Base-by-base conservation (phyloP, 805 yeast genomes). In the Pichia eremophila region DNA sequence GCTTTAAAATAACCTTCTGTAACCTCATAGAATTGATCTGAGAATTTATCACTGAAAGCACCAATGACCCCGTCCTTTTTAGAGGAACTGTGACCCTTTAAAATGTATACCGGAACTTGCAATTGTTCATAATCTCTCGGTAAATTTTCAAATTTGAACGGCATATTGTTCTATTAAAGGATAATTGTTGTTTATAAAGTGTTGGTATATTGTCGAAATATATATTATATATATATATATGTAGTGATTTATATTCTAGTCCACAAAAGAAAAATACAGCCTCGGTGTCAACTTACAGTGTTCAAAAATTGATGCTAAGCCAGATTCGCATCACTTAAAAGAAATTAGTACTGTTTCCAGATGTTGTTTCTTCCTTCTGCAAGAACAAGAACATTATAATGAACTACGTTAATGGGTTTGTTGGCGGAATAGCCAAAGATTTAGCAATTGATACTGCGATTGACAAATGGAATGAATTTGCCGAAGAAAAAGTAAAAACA, bases 1-100 rank as follows among this genome's bases (percentile, higher is more conserved):
- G 86, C 85, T 62, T 89, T 90, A 72, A 90, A 91, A 50, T 75
- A 73, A 1, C 83, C 81, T 19, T 75, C 67, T 46, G 79, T 77
- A 8, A 89, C 77, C 50, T 90, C 95, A 57, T 73, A 85, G 46
- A 72, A 70, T 55, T 79, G 82, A 0, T 87, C 77, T 0, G 96
- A 95, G 51, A 80, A 82, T 22, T 50, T 51, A 45, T 58, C 58
- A 54, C 63, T 72, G 51, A 68, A 71, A 41, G 70, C 77, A 12
- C 73, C 69, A 35, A 69, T 62, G 38, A 67, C 67, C 8, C 78
- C 76, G 5, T 52, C 41, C 3, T 56, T 39, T 0, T 41, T 28
- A 1, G 45, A 55, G 1, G 67, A 46, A 5, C 70, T 63, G 38
- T 61, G 67, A 0, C 83, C 84, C 54, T 77, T 80, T 22, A 78